Evolutionary conservation across 176 grass and related monocot genomes (phyloP).

Genomic region (Ensete glaucum): DNA sequence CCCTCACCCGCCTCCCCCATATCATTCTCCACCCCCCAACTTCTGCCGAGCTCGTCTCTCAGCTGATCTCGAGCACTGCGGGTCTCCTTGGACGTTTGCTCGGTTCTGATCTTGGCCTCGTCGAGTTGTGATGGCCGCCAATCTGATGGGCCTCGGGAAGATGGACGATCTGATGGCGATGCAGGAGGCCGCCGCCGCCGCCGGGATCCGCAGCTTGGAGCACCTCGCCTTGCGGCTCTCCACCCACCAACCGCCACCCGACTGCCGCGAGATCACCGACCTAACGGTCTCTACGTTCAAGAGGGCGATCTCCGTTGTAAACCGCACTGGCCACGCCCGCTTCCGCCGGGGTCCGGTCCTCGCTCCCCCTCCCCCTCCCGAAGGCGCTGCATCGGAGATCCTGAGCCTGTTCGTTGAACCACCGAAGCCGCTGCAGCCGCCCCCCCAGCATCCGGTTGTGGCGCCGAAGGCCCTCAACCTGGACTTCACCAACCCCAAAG

Average conservation of each 20-base stretch:
- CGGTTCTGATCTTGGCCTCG: not conserved
- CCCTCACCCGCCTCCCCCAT: not conserved
- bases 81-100: not conserved
- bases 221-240: conserved; percentile 59
- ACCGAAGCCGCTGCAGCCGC: not conserved
- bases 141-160: conserved; percentile 44
- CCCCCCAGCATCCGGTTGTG: not conserved
- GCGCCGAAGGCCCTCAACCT: conserved; percentile 65
- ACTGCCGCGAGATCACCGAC: conserved; percentile 76
- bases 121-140: conserved; percentile 38
- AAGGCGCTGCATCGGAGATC: not conserved
- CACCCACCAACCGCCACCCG: conserved; percentile 15
- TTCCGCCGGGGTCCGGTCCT: conserved; percentile 49
- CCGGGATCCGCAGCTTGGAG: conserved; percentile 67
- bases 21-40: not conserved
- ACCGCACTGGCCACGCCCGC: conserved; percentile 93
- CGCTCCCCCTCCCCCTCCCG: not conserved
- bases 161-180: conserved; percentile 66
- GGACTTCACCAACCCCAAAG: conserved; percentile 77
- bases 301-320: conserved; percentile 84
- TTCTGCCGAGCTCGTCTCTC: not conserved
- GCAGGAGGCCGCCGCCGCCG: conserved; percentile 65
- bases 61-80: not conserved
- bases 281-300: conserved; percentile 79
- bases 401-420: not conserved